Evolutionary conservation across 176 grass and related monocot genomes (phyloP).

Genomic region (Zea luxurians): DNA sequence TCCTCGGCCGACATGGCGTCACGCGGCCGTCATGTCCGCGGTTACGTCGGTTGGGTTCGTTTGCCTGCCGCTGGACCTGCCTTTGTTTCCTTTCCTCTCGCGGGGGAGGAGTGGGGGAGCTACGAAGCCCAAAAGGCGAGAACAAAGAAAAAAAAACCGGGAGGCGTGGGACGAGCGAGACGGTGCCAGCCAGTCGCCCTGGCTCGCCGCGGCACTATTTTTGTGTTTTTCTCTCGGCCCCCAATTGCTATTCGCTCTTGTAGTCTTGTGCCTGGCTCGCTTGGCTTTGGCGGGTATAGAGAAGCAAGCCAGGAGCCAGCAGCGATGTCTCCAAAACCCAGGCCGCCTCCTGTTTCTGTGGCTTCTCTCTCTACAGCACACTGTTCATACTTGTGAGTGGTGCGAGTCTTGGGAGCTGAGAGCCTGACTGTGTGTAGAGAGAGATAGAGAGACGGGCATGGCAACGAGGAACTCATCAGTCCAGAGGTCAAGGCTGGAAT

Average conservation of each 20-base stretch:
- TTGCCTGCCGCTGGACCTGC: constrained; percentile 16
- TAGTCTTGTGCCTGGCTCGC: not conserved
- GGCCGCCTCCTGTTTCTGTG: not conserved
- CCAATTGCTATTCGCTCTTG: constrained; percentile 14
- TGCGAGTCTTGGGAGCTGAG: constrained; percentile 9
- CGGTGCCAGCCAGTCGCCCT: not conserved
- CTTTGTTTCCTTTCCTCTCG: not conserved
- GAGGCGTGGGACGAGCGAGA: not conserved
- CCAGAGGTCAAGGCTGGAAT: constrained; percentile 28
- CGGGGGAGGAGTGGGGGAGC: not conserved
- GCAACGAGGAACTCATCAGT: not conserved
- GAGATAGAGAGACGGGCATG: not conserved
- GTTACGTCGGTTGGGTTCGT: constrained; percentile 42
- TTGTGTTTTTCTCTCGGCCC: constrained; percentile 9
- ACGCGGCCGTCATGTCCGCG: constrained; percentile 36
- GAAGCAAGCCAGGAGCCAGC: not conserved
- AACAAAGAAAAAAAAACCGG: not conserved
- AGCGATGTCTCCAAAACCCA: constrained; percentile 4
- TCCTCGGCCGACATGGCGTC: constrained; percentile 44
- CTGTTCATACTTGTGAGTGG: constrained; percentile 2
- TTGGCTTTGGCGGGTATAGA: not conserved
- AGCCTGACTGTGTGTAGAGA: not conserved
- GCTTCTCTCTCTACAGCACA: not conserved
- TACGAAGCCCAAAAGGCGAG: not conserved
- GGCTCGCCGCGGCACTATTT: constrained; percentile 16